Evolutionary conservation across 73 alveolate genomes (phyloP).

Genomic region (Durusdinium trenchii): DNA sequence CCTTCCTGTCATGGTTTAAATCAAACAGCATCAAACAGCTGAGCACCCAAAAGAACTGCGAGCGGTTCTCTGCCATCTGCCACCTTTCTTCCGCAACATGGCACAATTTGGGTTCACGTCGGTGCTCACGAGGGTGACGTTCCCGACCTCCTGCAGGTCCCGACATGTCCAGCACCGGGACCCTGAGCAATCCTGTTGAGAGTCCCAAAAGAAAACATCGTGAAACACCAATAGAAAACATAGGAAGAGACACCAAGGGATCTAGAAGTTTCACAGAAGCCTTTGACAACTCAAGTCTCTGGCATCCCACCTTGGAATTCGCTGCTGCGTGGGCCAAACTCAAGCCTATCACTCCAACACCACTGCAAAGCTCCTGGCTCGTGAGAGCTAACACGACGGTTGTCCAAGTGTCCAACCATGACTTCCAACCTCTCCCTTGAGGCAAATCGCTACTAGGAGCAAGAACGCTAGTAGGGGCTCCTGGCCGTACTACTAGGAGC

Average conservation of each 20-base stretch:
- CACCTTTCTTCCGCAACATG: too few species aligned
- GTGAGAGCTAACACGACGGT: too few species aligned
- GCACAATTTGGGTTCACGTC: conserved; percentile 67
- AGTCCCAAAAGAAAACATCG: neutral
- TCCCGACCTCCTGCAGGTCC: conserved; percentile 7
- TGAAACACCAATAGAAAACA: neutral
- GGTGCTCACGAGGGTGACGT: conserved; percentile 70
- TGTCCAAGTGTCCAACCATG: too few species aligned
- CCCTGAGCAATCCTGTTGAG: neutral
- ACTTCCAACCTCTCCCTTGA: too few species aligned
- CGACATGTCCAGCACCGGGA: neutral
- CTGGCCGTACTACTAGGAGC: too few species aligned
- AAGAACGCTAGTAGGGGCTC: too few species aligned
- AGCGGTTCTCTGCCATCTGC: too few species aligned
- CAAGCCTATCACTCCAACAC: conserved; percentile 85
- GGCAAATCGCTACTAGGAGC: too few species aligned
- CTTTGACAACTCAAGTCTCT: neutral
- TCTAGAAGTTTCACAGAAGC: neutral
- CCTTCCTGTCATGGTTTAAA: too few species aligned
- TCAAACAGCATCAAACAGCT: too few species aligned
- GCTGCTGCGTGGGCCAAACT: conserved; percentile 66
- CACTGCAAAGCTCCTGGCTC: conserved; percentile 81
- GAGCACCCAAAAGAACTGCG: too few species aligned
- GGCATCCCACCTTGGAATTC: neutral
- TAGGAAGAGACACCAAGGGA: neutral